These are phyloP conservation scores for Coemansia asiatica DNA, from an alignment of 192 early-diverging fungal genomes.

Conservation along the genomic window DNA sequence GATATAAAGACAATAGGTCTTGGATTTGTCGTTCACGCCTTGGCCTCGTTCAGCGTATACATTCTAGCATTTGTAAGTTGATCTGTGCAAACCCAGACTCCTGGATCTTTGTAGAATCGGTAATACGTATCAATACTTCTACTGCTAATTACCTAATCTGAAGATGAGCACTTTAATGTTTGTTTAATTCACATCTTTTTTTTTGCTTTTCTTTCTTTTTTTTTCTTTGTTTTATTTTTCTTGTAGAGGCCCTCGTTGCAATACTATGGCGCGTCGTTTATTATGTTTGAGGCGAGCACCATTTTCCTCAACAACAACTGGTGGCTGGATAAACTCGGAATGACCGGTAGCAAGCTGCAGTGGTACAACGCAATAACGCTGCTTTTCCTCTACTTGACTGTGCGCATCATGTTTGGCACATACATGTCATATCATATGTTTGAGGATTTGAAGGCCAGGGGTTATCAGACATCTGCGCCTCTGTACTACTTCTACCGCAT, in stretches of 20 bases:
- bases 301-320: conserved; percentile 89
- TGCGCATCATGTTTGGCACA: conserved; percentile 74
- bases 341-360: conserved; percentile 77
- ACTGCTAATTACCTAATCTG: too few relatives aligned
- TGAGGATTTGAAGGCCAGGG: conserved; percentile 37
- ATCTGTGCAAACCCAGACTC: conserved; percentile 60
- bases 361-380: conserved; percentile 81
- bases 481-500: conserved; percentile 53
- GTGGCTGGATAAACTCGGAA: conserved; percentile 83
- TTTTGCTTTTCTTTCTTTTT: too few relatives aligned
- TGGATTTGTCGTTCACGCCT: conserved; percentile 81
- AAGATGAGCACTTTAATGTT: too few relatives aligned
- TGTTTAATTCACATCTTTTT: too few relatives aligned
- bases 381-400: conserved; percentile 69
- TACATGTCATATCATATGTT: conserved; percentile 64
- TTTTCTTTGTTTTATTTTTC: too few relatives aligned
- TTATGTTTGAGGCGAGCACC: conserved; percentile 89
- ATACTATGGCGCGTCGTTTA: conserved; percentile 84
- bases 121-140: too few relatives aligned
- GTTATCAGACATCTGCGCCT: conserved; percentile 18
- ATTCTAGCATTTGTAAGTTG: conserved; percentile 59
- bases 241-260: conserved; percentile 60
- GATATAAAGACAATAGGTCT: conserved; percentile 69
- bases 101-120: too few relatives aligned
- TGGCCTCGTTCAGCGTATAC: conserved; percentile 74